These are phyloP conservation scores for Phaeosphaeria sp. DNA, from an alignment of 2,329 filamentous ascomycete species.

Conservation along the genomic window DNA sequence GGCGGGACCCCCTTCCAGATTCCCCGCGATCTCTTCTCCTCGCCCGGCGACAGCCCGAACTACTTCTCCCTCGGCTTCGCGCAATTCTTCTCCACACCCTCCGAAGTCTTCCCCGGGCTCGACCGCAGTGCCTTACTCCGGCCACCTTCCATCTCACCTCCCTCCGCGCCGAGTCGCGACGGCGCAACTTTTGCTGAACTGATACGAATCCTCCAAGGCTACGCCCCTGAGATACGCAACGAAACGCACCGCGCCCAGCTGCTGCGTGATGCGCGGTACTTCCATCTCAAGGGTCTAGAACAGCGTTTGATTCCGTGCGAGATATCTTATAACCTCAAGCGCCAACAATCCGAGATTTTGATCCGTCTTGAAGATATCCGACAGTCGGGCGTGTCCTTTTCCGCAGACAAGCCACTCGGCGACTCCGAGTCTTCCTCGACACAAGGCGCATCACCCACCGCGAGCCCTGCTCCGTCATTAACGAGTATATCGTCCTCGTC, in stretches of 20 bases:
- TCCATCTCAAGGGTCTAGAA: constrained; percentile 89
- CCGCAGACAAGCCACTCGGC: constrained; percentile 52
- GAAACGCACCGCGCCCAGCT: constrained; percentile 79
- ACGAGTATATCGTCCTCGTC: constrained; percentile 18
- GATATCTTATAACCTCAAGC: constrained; percentile 75
- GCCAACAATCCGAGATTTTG: constrained; percentile 75
- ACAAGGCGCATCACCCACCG: constrained; percentile 23
- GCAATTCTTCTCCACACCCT: constrained; percentile 81
- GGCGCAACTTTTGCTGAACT: constrained; percentile 87
- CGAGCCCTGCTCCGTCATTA: constrained; percentile 28
- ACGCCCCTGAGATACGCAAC: constrained; percentile 77
- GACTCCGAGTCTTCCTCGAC: constrained; percentile 24
- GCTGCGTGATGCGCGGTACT: constrained; percentile 87
- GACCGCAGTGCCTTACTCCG: constrained; percentile 79
- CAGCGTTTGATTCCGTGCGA: constrained; percentile 82
- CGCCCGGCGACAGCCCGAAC: constrained; percentile 90
- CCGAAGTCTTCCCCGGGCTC: constrained; percentile 85
- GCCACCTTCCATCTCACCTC: constrained; percentile 84
- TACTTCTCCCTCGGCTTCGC: constrained; percentile 93
- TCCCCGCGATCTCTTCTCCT: constrained; percentile 83
- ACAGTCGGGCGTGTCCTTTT: constrained; percentile 79
- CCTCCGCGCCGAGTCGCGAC: constrained; percentile 78
- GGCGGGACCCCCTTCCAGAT: constrained; percentile 88
- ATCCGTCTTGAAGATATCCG: constrained; percentile 86
- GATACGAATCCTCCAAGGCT: constrained; percentile 81